Conservation (phyloP, 495 filamentous ascomycete genomes). For the Hyaloscypha finlandica region DNA sequence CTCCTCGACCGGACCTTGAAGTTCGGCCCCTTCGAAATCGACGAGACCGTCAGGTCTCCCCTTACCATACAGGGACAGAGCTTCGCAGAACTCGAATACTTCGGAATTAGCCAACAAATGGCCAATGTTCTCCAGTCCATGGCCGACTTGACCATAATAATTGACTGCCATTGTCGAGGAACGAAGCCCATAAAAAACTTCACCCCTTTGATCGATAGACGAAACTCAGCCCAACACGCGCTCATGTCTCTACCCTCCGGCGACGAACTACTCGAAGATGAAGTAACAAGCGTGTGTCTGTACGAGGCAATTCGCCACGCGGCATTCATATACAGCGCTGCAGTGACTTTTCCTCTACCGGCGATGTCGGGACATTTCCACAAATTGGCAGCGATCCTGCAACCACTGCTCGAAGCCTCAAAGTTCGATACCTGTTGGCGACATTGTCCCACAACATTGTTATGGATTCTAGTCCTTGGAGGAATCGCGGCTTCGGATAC, state of each 20-base stretch:
- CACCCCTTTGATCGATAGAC: not conserved
- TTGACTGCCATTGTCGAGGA: slow-evolving; percentile 13
- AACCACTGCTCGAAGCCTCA: not conserved
- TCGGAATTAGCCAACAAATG: not conserved
- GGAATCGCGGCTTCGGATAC: slow-evolving; percentile 8
- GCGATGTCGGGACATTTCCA: slow-evolving; percentile 7
- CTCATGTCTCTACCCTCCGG: slow-evolving; percentile 9
- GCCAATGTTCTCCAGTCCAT: slow-evolving; percentile 6
- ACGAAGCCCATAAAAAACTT: not conserved
- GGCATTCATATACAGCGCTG: slow-evolving; percentile 13
- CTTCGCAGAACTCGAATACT: not conserved
- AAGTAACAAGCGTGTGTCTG: slow-evolving; percentile 6
- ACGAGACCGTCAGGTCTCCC: not conserved
- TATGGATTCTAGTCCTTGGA: slow-evolving; percentile 18
- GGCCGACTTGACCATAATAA: slow-evolving; percentile 13
- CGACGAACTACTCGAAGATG: not conserved
- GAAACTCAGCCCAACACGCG: slow-evolving; percentile 3
- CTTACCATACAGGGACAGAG: not conserved
- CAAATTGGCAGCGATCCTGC: not conserved
- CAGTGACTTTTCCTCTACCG: slow-evolving; percentile 13
- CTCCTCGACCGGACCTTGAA: slow-evolving; percentile 7
- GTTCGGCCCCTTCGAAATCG: not conserved
- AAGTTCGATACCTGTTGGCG: slow-evolving; percentile 4
- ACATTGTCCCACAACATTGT: not conserved
- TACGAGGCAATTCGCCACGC: slow-evolving; percentile 12